Evolutionary conservation across 2,329 filamentous ascomycete genomes (phyloP).

Genomic region (Pyricularia grisea): DNA sequence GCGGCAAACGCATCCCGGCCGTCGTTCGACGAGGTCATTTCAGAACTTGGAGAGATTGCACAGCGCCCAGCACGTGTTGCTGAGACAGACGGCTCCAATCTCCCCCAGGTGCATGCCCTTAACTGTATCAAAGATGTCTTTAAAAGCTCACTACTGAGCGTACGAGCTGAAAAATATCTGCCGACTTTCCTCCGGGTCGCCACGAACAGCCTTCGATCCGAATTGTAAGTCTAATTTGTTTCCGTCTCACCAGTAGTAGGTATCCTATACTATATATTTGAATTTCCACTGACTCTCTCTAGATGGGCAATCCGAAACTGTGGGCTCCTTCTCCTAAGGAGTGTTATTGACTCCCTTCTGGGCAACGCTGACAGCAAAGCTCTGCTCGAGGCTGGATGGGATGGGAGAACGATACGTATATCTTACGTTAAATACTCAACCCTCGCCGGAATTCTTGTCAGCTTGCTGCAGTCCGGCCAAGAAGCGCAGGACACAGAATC

Average conservation of each 20-base stretch:
- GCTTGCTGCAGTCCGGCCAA: slow-evolving; percentile 46
- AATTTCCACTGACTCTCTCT: not conserved
- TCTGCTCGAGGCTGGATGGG: slow-evolving; percentile 52
- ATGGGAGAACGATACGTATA: slow-evolving; percentile 53
- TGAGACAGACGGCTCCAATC: slow-evolving; percentile 52
- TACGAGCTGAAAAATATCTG: slow-evolving; percentile 64
- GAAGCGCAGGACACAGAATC: slow-evolving; percentile 22
- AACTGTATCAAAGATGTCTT: slow-evolving; percentile 93
- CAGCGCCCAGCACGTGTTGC: slow-evolving; percentile 39
- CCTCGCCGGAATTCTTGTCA: slow-evolving; percentile 53
- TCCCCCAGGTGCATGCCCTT: slow-evolving; percentile 89
- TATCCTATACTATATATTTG: not conserved
- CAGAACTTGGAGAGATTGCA: slow-evolving; percentile 51
- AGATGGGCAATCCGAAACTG: slow-evolving; percentile 95
- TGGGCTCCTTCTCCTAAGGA: slow-evolving; percentile 78
- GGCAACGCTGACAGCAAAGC: slow-evolving; percentile 65
- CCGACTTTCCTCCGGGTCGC: slow-evolving; percentile 70
- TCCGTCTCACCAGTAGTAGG: not conserved
- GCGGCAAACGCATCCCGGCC: slow-evolving; percentile 50
- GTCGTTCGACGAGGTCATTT: slow-evolving; percentile 57
- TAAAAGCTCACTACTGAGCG: slow-evolving; percentile 67
- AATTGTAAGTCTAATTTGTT: slow-evolving; percentile 45
- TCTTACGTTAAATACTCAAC: slow-evolving; percentile 61
- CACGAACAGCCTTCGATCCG: slow-evolving; percentile 66
- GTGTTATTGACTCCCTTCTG: slow-evolving; percentile 70